A percentile compares a stretch with the other conserved stretches of the same genome.
Evolutionary conservation across 2,329 filamentous ascomycete species (phyloP).

Genomic region (Aspergillus aculeatinus): DNA sequence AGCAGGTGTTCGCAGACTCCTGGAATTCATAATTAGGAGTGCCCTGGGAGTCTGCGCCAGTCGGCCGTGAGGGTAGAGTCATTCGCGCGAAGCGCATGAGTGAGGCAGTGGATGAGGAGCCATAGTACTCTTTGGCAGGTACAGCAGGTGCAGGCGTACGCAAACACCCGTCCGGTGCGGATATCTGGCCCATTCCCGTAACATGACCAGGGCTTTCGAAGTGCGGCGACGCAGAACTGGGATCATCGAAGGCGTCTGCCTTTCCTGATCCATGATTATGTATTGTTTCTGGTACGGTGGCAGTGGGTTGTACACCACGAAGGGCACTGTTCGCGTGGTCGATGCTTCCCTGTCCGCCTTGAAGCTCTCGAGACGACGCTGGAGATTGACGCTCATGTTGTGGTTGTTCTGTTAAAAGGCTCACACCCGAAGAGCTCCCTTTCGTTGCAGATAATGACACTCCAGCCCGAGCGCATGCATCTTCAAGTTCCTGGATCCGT

Average conservation of each 20-base stretch:
- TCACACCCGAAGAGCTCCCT: not conserved
- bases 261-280: not conserved
- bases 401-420: not conserved
- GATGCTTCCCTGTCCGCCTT: too few species aligned
- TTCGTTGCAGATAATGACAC: constrained; percentile 14
- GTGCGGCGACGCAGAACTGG: not conserved
- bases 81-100: constrained; percentile 42
- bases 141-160: constrained; percentile 16
- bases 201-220: constrained; percentile 14
- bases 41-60: constrained; percentile 4
- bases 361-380: too few species aligned
- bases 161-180: constrained; percentile 28
- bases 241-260: not conserved
- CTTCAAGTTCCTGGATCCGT: constrained; percentile 31
- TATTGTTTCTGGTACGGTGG: not conserved
- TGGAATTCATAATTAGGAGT: constrained; percentile 9
- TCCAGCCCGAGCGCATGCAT: constrained; percentile 22
- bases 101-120: constrained; percentile 41
- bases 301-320: not conserved
- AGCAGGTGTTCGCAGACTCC: constrained; percentile 16
- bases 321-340: too few species aligned
- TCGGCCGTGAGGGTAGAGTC: constrained; percentile 18
- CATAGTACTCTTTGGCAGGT: constrained; percentile 35
- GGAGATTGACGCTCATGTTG: not conserved
- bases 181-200: constrained; percentile 43